phyloP scores from a whole-genome alignment of 257 asterid genomes.

The Apocynum venetum region DNA sequence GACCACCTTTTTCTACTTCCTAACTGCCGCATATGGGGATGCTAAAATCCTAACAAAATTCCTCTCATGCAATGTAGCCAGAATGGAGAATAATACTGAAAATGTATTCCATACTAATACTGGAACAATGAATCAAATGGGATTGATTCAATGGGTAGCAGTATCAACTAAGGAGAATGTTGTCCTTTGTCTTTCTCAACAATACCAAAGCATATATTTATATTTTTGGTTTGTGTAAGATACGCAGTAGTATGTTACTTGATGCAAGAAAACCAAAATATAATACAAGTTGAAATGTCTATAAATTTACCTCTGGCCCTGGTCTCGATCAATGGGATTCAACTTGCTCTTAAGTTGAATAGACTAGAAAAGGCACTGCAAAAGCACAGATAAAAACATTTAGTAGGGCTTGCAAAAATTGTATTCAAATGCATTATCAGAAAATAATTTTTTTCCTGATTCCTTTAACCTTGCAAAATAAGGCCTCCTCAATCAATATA shows the following conservation, averaged over 20 bases:
- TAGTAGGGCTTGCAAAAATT: not conserved
- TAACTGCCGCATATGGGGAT: not conserved
- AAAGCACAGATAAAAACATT: slow-evolving; percentile 12
- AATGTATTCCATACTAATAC: not conserved
- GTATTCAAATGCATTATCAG: not conserved
- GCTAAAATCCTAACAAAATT: not conserved
- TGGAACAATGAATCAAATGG: not conserved
- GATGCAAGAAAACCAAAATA: not conserved
- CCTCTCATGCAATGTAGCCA: too few relatives aligned
- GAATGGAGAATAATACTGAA: too few relatives aligned
- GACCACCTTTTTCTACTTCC: not conserved
- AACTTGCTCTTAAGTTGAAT: slow-evolving; percentile 24
- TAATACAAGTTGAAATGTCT: not conserved
- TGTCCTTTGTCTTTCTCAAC: not conserved
- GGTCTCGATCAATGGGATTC: slow-evolving; percentile 8
- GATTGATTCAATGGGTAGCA: not conserved
- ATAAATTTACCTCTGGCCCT: slow-evolving; percentile 18
- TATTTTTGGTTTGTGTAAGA: not conserved
- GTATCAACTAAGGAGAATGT: not conserved
- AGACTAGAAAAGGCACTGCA: slow-evolving; percentile 39
- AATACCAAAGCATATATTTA: not conserved
- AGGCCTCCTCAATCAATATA: not conserved
- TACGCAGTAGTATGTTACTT: not conserved
- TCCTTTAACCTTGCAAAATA: not conserved
- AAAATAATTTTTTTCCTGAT: not conserved